These are phyloP conservation scores for Taiwanofungus camphoratus DNA, from an alignment of 1,284 basidiomycete species.

Conservation along the genomic window DNA sequence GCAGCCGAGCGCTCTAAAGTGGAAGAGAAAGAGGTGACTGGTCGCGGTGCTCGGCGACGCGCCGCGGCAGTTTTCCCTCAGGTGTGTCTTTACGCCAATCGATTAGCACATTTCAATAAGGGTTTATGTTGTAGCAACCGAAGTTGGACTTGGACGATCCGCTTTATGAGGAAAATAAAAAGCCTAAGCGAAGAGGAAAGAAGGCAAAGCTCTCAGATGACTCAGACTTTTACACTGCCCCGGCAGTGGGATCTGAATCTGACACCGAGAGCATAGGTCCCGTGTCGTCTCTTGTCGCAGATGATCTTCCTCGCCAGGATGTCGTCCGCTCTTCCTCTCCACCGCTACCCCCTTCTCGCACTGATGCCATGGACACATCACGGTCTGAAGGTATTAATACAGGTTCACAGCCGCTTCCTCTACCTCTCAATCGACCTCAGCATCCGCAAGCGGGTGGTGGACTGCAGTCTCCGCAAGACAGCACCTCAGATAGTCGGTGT, in stretches of 20 bases:
- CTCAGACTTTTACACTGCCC: constrained; percentile 29
- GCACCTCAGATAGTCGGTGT: constrained; percentile 32
- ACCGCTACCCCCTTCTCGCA: background rate
- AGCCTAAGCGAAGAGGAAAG: constrained; percentile 22
- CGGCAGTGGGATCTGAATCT: constrained; percentile 27
- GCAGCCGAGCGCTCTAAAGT: constrained; percentile 45
- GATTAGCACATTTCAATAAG: background rate
- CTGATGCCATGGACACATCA: too few species aligned
- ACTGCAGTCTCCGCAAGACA: constrained; percentile 15
- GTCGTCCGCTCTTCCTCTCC: background rate
- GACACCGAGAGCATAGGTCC: constrained; percentile 24
- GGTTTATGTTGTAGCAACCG: background rate
- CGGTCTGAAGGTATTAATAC: background rate
- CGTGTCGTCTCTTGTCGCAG: background rate
- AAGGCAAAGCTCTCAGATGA: constrained; percentile 29
- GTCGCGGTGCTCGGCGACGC: constrained; percentile 66
- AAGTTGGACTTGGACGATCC: constrained; percentile 5
- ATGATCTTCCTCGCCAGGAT: constrained; percentile 6
- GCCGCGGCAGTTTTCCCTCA: constrained; percentile 54
- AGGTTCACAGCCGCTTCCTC: background rate
- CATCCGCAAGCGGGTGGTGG: constrained; percentile 16
- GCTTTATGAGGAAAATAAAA: constrained; percentile 7
- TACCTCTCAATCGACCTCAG: constrained; percentile 16
- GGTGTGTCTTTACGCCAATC: constrained; percentile 29
- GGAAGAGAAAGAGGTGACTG: constrained; percentile 47